Conservation (phyloP, 106 monocot species). For the Dendrobium officinale region DNA sequence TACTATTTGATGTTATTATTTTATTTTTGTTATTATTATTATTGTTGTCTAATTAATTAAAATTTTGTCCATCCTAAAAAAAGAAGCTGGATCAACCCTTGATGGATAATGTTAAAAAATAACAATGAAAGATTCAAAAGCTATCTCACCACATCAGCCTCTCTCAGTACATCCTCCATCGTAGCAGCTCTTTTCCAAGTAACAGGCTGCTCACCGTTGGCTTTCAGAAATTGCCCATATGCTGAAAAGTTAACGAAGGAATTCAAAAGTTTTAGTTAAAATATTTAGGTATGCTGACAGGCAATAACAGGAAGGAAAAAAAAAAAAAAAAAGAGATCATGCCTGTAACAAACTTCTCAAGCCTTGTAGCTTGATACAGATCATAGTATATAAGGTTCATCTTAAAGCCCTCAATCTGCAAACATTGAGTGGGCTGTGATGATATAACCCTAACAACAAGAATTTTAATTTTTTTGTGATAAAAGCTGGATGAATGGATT, state of each 20-base stretch:
- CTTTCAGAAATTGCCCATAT: slow-evolving; percentile 88
- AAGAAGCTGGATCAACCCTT: neutral
- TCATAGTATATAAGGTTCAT: slow-evolving; percentile 99
- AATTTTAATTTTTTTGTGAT: too few species aligned
- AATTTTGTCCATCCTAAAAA: too few species aligned
- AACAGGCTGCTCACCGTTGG: slow-evolving; percentile 83
- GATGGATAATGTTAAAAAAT: neutral
- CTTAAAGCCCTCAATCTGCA: slow-evolving; percentile 96
- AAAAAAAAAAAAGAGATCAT: slow-evolving; percentile 14
- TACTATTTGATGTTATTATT: too few species aligned
- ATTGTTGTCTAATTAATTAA: too few species aligned
- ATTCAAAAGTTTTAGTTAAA: neutral
- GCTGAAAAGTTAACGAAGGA: slow-evolving; percentile 29
- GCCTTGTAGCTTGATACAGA: slow-evolving; percentile 87
- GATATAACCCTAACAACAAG: neutral
- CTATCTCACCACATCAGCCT: slow-evolving; percentile 79
- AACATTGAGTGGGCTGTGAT: neutral
- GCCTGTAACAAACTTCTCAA: slow-evolving; percentile 99
- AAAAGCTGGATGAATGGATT: too few species aligned
- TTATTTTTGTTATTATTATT: too few species aligned
- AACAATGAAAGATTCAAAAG: neutral
- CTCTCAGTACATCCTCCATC: slow-evolving; percentile 92
- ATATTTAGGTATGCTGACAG: neutral
- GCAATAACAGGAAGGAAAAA: neutral
- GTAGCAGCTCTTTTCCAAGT: slow-evolving; percentile 97